Percentiles rank a stretch among this genome's conserved stretches.
These are phyloP conservation scores for Phoma herbarum DNA, from an alignment of 2,329 filamentous ascomycete species.

Conservation along the genomic window DNA sequence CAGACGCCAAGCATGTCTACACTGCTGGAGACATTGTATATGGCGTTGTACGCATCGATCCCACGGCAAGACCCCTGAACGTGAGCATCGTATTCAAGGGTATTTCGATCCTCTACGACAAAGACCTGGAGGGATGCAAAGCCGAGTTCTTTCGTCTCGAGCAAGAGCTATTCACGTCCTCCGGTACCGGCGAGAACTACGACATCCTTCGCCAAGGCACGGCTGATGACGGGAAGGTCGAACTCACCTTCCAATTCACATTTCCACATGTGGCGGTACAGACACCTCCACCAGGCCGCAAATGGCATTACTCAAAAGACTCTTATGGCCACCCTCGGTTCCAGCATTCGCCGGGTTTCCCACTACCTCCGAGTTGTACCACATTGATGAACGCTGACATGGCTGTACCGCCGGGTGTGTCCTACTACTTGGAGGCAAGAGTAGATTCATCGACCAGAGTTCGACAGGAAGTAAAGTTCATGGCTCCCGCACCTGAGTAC, in stretches of 20 bases:
- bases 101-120: slow-evolving; percentile 24
- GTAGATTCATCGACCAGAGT: slow-evolving; percentile 13
- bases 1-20: slow-evolving; percentile 25
- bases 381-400: slow-evolving; percentile 8
- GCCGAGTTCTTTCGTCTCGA: slow-evolving; percentile 30
- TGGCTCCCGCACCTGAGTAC: slow-evolving; percentile 26
- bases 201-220: slow-evolving; percentile 35
- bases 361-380: slow-evolving; percentile 29
- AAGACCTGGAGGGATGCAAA: slow-evolving; percentile 23
- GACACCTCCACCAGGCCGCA: slow-evolving; percentile 23
- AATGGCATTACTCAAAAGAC: slow-evolving; percentile 29
- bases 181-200: slow-evolving; percentile 28
- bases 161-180: slow-evolving; percentile 32
- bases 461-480: slow-evolving; percentile 22
- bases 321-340: slow-evolving; percentile 34
- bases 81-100: slow-evolving; percentile 31
- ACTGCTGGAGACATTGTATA: slow-evolving; percentile 34
- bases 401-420: slow-evolving; percentile 23
- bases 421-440: slow-evolving; percentile 31
- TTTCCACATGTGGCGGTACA: slow-evolving; percentile 33
- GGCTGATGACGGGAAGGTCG: slow-evolving; percentile 35
- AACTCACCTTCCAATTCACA: slow-evolving; percentile 39
- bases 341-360: slow-evolving; percentile 37
- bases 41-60: slow-evolving; percentile 33
- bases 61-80: slow-evolving; percentile 29